Conservation (phyloP, 2,329 filamentous ascomycete species). For the Xylariaceae sp. region DNA sequence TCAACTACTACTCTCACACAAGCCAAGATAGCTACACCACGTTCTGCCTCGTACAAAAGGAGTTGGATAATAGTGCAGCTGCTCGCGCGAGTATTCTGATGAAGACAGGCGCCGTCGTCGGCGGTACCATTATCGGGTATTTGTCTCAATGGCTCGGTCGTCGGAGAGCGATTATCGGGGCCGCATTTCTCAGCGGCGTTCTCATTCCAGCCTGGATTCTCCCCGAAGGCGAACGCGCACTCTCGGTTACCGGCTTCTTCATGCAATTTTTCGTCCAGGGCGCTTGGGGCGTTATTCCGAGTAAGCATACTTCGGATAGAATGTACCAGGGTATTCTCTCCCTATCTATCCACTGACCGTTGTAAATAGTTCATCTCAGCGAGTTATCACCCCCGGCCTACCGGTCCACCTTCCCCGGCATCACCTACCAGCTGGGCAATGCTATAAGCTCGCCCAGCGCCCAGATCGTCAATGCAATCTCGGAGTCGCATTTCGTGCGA, state of each 20-base stretch:
- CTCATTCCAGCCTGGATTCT: conserved; percentile 70
- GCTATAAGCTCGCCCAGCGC: conserved; percentile 69
- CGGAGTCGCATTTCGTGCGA: conserved; percentile 58
- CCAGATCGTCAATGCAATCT: conserved; percentile 72
- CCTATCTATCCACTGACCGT: conserved; percentile 2
- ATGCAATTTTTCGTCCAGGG: conserved; percentile 66
- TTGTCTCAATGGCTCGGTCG: conserved; percentile 71
- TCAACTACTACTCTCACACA: conserved; percentile 72
- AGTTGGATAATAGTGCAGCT: conserved; percentile 58
- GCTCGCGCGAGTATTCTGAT: conserved; percentile 75
- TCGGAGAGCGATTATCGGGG: conserved; percentile 60
- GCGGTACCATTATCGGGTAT: conserved; percentile 70
- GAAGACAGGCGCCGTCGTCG: conserved; percentile 73
- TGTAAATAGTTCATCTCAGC: conserved; percentile 56
- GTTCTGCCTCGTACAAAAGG: conserved; percentile 71
- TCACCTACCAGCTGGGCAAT: conserved; percentile 72
- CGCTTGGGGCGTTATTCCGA: conserved; percentile 64
- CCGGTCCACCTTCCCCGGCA: conserved; percentile 65
- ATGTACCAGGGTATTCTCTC: background rate
- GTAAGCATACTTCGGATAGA: conserved; percentile 4
- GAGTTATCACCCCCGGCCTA: conserved; percentile 68
- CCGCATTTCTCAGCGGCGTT: conserved; percentile 55
- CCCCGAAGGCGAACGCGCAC: conserved; percentile 52
- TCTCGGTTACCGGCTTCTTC: conserved; percentile 64
- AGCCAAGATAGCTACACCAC: conserved; percentile 79